These are phyloP conservation scores for Mycena polygramma DNA, from an alignment of 768 basidiomycete species.

Conservation along the genomic window DNA sequence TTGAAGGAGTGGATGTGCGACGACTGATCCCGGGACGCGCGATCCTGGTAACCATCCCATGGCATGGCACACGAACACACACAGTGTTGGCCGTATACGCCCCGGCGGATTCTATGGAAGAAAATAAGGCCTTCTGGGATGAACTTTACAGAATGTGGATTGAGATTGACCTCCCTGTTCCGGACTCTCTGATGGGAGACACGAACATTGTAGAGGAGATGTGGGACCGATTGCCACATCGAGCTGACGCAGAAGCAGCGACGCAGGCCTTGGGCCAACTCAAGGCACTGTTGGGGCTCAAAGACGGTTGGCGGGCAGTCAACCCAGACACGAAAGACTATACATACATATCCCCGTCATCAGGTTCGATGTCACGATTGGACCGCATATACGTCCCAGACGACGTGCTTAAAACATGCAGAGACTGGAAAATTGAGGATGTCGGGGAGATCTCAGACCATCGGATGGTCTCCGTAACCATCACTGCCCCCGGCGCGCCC, in stretches of 20 bases:
- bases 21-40: conserved; percentile 17
- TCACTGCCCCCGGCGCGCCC: not conserved
- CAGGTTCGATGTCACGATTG: not conserved
- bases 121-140: conserved; percentile 37
- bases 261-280: not conserved
- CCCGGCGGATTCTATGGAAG: conserved; percentile 21
- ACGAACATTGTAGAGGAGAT: conserved; percentile 18
- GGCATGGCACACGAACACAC: conserved; percentile 13
- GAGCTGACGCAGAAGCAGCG: not conserved
- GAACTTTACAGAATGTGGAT: not conserved
- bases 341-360: not conserved
- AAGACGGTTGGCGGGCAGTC: conserved; percentile 26
- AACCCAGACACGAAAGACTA: conserved; percentile 13
- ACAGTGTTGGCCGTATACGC: conserved; percentile 39
- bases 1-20: not conserved
- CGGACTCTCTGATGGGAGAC: conserved; percentile 27
- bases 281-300: not conserved
- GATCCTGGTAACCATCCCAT: conserved; percentile 13
- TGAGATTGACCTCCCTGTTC: not conserved
- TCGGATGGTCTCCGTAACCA: not conserved
- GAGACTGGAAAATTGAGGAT: conserved; percentile 7
- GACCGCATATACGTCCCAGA: conserved; percentile 2
- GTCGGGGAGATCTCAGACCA: not conserved
- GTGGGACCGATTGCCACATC: conserved; percentile 20
- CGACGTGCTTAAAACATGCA: not conserved